A percentile compares a stretch with the other conserved stretches of the same genome.
Evolutionary conservation across 169 alveolate genomes (phyloP).

Genomic region (Eimeria falciformis): DNA sequence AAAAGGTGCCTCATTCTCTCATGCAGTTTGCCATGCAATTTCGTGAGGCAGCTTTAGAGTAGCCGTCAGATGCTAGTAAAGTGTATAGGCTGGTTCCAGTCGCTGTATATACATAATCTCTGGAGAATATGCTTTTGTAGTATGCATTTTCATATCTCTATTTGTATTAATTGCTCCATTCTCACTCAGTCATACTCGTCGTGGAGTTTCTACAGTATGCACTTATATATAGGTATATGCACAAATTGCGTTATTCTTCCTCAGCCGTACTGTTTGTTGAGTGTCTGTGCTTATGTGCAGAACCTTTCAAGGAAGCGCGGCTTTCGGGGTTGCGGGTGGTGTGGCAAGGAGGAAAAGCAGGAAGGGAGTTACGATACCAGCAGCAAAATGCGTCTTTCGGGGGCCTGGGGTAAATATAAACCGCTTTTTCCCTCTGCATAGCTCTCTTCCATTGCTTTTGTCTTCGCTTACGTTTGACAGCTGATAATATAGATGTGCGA

Average conservation of each 20-base stretch:
- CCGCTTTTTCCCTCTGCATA: no score
- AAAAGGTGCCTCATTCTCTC: constrained; percentile 61
- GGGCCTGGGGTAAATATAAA: constrained; percentile 42
- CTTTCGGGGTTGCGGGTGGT: constrained; percentile 58
- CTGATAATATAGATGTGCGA: no score
- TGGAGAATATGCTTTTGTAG: no score
- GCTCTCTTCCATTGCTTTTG: no score
- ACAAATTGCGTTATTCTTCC: neutral
- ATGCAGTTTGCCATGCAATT: constrained; percentile 65
- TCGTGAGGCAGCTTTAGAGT: constrained; percentile 14
- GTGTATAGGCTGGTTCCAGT: no score
- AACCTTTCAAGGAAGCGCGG: constrained; percentile 67
- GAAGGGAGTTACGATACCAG: constrained; percentile 62
- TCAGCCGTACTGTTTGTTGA: neutral
- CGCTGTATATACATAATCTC: no score
- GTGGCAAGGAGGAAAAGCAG: constrained; percentile 70
- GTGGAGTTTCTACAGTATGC: no score
- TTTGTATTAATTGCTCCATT: no score
- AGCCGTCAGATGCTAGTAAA: neutral
- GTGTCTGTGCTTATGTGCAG: constrained; percentile 28
- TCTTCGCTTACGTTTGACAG: no score
- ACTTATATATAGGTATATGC: neutral
- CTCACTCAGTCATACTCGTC: no score
- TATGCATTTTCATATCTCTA: no score
- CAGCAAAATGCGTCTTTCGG: constrained; percentile 65